Percentiles rank a stretch among this genome's conserved stretches.
Evolutionary conservation across 768 basidiomycete species (phyloP).

Genomic region (Suillus sp.): DNA sequence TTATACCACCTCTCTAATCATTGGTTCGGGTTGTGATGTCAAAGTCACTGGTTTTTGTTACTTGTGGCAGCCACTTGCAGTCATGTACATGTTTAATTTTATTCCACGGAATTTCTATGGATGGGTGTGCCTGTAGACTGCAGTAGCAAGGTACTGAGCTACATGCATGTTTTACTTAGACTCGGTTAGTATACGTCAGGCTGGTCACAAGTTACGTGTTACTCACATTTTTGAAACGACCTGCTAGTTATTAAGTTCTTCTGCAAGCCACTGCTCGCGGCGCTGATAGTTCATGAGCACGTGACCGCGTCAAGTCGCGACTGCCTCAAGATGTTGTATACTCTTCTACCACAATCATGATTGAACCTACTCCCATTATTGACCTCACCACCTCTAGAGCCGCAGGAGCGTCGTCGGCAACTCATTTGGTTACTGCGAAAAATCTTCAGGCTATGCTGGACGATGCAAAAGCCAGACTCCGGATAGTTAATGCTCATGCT

Average conservation of each 20-base stretch:
- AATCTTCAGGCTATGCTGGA: constrained; percentile 32
- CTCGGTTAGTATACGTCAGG: neutral
- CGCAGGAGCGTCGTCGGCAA: neutral
- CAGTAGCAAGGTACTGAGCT: neutral
- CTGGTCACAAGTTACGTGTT: neutral
- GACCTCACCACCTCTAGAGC: neutral
- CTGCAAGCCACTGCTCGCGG: too few relatives aligned
- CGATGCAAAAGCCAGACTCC: constrained; percentile 19
- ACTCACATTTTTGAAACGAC: too few relatives aligned
- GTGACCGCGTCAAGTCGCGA: constrained; percentile 4
- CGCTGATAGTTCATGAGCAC: neutral
- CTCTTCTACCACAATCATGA: constrained; percentile 1
- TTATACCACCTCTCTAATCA: constrained; percentile 7
- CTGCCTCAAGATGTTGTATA: neutral
- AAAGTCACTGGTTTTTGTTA: neutral
- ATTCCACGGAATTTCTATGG: neutral
- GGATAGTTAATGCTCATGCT: constrained; percentile 25
- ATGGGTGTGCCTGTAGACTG: neutral
- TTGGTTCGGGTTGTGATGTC: neutral
- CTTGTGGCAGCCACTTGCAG: neutral
- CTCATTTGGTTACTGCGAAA: constrained; percentile 12
- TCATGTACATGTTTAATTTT: neutral
- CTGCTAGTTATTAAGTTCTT: neutral
- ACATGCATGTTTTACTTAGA: neutral
- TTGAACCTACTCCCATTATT: neutral